Evolutionary conservation across 2,329 filamentous ascomycete species (phyloP).

Genomic region (Botrytis medusae): DNA sequence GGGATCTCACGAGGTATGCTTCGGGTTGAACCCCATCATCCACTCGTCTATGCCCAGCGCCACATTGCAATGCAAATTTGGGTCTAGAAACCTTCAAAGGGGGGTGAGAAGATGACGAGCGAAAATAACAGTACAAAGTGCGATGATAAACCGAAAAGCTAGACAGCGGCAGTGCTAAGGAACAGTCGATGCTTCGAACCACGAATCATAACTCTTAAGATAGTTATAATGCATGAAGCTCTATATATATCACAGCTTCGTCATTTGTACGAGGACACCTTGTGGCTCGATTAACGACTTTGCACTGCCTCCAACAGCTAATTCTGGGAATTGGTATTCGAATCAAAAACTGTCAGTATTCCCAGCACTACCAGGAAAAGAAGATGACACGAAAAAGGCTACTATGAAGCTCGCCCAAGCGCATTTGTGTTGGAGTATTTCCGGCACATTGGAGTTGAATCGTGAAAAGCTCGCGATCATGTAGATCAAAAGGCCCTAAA

Average conservation of each 20-base stretch:
- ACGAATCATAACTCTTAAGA: constrained; percentile 9
- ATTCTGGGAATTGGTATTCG: neutral
- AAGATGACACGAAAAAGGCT: neutral
- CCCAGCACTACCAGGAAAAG: constrained; percentile 6
- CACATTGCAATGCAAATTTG: neutral
- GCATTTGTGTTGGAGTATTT: neutral
- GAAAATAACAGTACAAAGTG: constrained; percentile 13
- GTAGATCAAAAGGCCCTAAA: constrained; percentile 5
- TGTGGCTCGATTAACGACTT: constrained; percentile 17
- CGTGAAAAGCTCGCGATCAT: neutral
- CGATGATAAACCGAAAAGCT: neutral
- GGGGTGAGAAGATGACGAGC: constrained; percentile 19
- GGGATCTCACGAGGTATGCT: constrained; percentile 15
- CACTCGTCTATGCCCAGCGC: constrained; percentile 20
- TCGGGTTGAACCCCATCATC: neutral
- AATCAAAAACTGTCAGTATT: neutral
- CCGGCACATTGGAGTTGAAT: neutral
- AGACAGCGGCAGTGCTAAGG: constrained; percentile 5
- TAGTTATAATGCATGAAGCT: constrained; percentile 7
- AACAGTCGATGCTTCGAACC: constrained; percentile 10
- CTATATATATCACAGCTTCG: constrained; percentile 19
- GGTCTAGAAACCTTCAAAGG: neutral
- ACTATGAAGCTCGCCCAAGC: neutral
- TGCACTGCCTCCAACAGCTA: constrained; percentile 21
- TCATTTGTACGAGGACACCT: constrained; percentile 20